Evolutionary conservation across 75 land plant genomes (phyloP).

Genomic region (Adiantum capillusveneris): DNA sequence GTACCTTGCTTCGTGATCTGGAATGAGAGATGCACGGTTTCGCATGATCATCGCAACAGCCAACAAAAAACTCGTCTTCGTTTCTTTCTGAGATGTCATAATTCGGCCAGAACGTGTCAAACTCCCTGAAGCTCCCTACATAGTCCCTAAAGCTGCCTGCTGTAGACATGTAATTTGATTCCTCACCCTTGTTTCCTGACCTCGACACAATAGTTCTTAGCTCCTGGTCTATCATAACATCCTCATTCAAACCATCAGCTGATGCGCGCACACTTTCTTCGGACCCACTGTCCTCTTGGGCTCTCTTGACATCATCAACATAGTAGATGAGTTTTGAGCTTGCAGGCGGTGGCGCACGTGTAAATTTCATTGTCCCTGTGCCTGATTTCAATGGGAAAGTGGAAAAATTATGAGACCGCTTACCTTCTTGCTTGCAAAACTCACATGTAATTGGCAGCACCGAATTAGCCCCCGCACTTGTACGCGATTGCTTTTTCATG

Average conservation of each 20-base stretch:
- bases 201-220: neutral
- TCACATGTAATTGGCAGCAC: neutral
- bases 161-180: constrained; percentile 5
- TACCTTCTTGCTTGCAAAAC: neutral
- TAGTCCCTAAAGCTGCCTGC: constrained; percentile 6
- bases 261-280: neutral
- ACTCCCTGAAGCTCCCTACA: neutral
- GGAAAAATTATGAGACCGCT: neutral
- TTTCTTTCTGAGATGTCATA: neutral
- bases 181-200: constrained; percentile 7
- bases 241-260: neutral
- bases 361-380: neutral
- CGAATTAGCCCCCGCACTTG: neutral
- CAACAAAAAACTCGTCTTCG: neutral
- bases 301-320: too few species aligned
- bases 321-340: too few species aligned
- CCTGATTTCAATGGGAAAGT: neutral
- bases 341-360: too few species aligned
- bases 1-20: constrained; percentile 4
- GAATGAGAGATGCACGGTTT: constrained; percentile 1
- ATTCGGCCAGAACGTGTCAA: too few species aligned
- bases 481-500: neutral
- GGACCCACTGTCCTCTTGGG: too few species aligned
- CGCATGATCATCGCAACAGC: constrained; percentile 5
- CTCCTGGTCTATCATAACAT: neutral